These are phyloP conservation scores for Pinus tabuliformis DNA, from an alignment of 75 land plant species.

Conservation along the genomic window DNA sequence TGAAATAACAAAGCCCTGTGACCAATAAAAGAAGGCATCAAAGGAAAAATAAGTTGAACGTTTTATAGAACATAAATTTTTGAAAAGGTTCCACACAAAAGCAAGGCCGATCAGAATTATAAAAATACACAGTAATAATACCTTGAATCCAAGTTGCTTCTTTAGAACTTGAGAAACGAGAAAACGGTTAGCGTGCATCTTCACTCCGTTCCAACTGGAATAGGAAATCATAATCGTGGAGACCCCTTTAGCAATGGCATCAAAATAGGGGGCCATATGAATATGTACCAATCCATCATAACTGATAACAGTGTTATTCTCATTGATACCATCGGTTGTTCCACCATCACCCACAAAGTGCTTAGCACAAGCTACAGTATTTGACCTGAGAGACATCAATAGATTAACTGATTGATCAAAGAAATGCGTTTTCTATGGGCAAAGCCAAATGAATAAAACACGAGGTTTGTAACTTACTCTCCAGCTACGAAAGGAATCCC, in stretches of 20 bases:
- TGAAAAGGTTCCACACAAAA: background rate
- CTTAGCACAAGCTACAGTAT: slow-evolving; percentile 72
- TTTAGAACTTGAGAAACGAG: slow-evolving; percentile 54
- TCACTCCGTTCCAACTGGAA: slow-evolving; percentile 79
- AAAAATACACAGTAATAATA: background rate
- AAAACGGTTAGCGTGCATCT: slow-evolving; percentile 70
- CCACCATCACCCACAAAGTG: slow-evolving; percentile 90
- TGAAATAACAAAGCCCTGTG: slow-evolving; percentile 67
- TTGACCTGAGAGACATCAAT: slow-evolving; percentile 21
- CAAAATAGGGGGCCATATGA: slow-evolving; percentile 67
- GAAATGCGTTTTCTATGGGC: background rate
- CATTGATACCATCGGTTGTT: slow-evolving; percentile 59
- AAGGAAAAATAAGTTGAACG: background rate
- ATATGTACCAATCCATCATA: slow-evolving; percentile 43
- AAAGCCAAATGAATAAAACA: background rate
- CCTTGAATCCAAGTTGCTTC: slow-evolving; percentile 48
- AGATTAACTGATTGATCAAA: slow-evolving; percentile 6
- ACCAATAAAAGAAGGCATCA: background rate
- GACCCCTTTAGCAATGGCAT: slow-evolving; percentile 60
- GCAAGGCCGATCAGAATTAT: background rate
- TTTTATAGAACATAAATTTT: background rate
- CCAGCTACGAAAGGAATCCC: slow-evolving; percentile 55
- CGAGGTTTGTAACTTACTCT: slow-evolving; percentile 20
- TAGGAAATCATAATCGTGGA: slow-evolving; percentile 73
- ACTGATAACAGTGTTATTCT: slow-evolving; percentile 61